phyloP scores from a whole-genome alignment of 306 rosid species.

The Rosa lucieae region DNA sequence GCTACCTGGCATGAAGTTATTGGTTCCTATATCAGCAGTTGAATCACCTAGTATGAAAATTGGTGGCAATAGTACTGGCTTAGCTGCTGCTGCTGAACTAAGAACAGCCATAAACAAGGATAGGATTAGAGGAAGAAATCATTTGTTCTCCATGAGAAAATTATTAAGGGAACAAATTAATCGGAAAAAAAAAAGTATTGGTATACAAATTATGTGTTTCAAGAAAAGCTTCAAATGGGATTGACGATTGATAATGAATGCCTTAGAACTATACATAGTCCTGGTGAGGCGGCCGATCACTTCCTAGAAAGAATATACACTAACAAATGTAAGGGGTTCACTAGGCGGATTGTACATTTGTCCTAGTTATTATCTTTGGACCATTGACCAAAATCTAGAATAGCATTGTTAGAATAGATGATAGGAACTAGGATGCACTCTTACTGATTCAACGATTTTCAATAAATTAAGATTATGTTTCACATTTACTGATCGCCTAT shows the following conservation, averaged over 20 bases:
- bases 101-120: neutral
- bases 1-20: slow-evolving; percentile 31
- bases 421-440: neutral
- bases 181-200: neutral
- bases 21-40: slow-evolving; percentile 37
- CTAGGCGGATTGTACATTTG: neutral
- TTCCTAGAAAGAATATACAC: neutral
- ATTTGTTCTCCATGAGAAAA: slow-evolving; percentile 7
- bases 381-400: neutral
- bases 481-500: neutral
- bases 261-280: neutral
- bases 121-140: neutral
- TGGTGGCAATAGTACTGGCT: neutral
- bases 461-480: neutral
- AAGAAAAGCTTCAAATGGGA: neutral
- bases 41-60: slow-evolving; percentile 34
- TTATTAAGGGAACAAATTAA: neutral
- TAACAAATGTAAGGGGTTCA: slow-evolving; percentile 7
- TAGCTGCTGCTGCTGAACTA: slow-evolving; percentile 13
- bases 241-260: neutral
- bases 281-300: neutral
- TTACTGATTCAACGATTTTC: neutral
- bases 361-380: slow-evolving; percentile 11
- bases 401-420: neutral
- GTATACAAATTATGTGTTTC: neutral